Base-by-base conservation (phyloP, 768 basidiomycete species). In the Neoboletus brunneissimus region DNA sequence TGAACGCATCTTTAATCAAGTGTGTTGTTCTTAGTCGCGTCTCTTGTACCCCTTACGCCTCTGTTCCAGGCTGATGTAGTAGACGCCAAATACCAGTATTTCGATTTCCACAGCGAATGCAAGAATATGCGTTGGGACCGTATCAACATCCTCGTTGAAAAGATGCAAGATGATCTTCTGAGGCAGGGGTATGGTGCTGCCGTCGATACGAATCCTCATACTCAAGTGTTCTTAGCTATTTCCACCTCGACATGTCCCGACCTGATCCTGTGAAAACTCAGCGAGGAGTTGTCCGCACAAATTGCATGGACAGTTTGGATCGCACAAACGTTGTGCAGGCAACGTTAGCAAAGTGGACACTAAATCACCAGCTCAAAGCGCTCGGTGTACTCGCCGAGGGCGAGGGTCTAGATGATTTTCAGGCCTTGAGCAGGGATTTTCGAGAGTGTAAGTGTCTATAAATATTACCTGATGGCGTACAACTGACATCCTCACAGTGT, bases 281-380 rank as follows among this genome's bases (percentile, higher is more conserved):
- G 67, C 77, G 67, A 22, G 94, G 94, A 20, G 80, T 84, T 46
- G 84, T 97, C 42, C 83, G 97, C 44, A 95, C 94, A 9, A 99
- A 98, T 70, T 98, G 97, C 73, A 97, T 97, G 97, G 96, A 98
- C 71, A 89, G 87, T 65, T 77, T 98, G 56, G 97, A 99, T 68
- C 84, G 97, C 48, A 99, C 97, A 45, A 98, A 98, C 71, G 96
- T 99, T 42, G 89, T 94, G 5, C 97, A 99, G 71, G 88, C 91
- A 18, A 83, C 95, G 13, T 72, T 98, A 48, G 97, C 90, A 16
- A 93, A 90, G 70, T 90, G 87, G 83, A 87, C 82, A 1, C 77
- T 98, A 44, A 87, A 85, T 57, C 75, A 79, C 49, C 96, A 98
- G 67, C 79, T 99, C 54, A 81, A 80, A 60, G 78, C 79, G 6